Base-by-base conservation (phyloP, 2,329 filamentous ascomycete species). In the Xylaria sp. region DNA sequence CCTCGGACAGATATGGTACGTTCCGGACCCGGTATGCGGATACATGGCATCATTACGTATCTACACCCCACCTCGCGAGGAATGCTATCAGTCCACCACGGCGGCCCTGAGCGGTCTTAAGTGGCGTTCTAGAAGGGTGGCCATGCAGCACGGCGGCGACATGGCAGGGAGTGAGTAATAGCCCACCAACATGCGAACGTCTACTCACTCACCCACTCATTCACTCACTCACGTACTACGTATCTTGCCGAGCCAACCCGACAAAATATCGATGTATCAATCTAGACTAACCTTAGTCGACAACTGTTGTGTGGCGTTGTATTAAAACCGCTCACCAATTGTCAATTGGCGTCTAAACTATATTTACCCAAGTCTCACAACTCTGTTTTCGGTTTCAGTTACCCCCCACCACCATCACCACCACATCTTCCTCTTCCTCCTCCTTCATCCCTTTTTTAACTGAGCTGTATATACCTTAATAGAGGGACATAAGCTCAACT, bases 21-120 rank as follows among this genome's bases (percentile, higher is more conserved):
- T 60, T 64, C 48, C 17, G 42, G 42, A 47, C 42, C 42, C 42
- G 42, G 42, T 47, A 47, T 47, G 42, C 42, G 42, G 42, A 47
- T 47, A 47, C 42, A 68, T 68, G 69, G 63, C 69, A 71, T 71
- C 69, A 71, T 63, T 36, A 64, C 54, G 42, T 47, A 47, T 47
- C 54, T 42, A 53, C 34, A 47, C 42, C 53, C 50, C 61, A 58
- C 42, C 56, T 50, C 56, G 63, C 64, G 50, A 61, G 39, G 56
- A 39, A 4, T 17, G 17, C 47, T 36, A 30, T 65, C 65, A 66
- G 57, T 64, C 69, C 69, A 70, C 69, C 61, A 19, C 21, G 36
- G 60, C 32, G 32, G 24, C 24, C 17, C 39, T 42, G 8, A 14
- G 4, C 11, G 39, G 39, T 42, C 39, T 47, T 47, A 6, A 47